Base-by-base conservation (phyloP, 768 basidiomycete species). In the Pisolithus orientalis region DNA sequence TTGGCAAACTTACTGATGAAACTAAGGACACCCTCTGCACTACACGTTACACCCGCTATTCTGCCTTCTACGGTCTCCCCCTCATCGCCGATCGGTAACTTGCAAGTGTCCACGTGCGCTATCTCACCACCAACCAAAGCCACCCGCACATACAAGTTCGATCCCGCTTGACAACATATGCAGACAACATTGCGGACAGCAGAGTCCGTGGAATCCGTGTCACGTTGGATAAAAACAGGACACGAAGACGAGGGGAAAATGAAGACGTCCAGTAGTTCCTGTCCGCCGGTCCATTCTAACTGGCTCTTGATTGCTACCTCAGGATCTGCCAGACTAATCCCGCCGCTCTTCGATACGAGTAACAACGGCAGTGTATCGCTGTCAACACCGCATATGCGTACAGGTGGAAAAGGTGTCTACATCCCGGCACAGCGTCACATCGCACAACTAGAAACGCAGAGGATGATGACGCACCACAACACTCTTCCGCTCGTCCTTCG, bases 11-110 rank as follows among this genome's bases (percentile, higher is more conserved):
- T 59, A 82, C 82, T 64, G n/a, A 83, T 60, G 31, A 81, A 60
- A 53, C 72, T 79, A 42, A 83, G 52, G 57, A 69, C 67, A 17
- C 82, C 83, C 5, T 75, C 72, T 0, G 66, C 38, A 55, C 79
- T 82, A 48, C 64, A 68, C 40, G 62, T 61, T 13, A 67, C 27
- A 29, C 59, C 53, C 6, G 29, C 29, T 31, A 62, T 47, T 38
- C 28, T 24, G 13, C 42, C 3, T 10, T 53, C 8, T 2, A 9
- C 13, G 24, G 40, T 32, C 4, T 17, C 40, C 29, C 44, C 45
- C 24, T 53, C 49, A 31, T 40, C 51, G 50, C 53, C 14, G 3
- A 66, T 50, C n/a, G 55, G 53, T 31, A 67, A 52, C 43, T 67
- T 60, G 43, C 62, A 62, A 1, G 55, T 52, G 28, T 58, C 65